Conservation (phyloP, 192 early-diverging fungal genomes). For the Coemansia interrupta region DNA sequence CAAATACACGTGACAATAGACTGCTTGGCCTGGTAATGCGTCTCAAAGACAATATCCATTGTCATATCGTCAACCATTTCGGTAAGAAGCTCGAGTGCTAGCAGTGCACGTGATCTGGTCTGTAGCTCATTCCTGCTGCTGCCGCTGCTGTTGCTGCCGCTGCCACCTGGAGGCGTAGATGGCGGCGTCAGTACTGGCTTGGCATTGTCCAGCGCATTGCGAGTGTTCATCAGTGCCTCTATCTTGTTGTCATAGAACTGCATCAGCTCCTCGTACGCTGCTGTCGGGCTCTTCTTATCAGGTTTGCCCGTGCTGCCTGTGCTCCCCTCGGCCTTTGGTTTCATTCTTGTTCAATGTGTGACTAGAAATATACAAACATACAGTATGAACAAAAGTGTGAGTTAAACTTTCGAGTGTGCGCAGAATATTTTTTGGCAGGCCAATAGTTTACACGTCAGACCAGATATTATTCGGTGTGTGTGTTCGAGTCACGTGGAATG, state of each 20-base stretch:
- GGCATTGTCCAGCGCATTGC: slow-evolving; percentile 35
- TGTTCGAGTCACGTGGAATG: not conserved
- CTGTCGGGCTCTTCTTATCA: slow-evolving; percentile 6
- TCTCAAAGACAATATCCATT: slow-evolving; percentile 69
- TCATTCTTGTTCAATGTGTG: slow-evolving; percentile 3
- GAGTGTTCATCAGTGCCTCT: slow-evolving; percentile 25
- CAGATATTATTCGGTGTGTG: too few species aligned
- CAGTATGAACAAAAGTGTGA: not conserved
- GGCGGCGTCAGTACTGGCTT: slow-evolving; percentile 23
- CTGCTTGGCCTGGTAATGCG: slow-evolving; percentile 65
- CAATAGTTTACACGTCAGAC: too few species aligned
- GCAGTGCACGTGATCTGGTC: slow-evolving; percentile 25
- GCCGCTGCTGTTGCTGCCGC: not conserved
- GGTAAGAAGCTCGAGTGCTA: slow-evolving; percentile 39
- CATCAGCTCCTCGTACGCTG: slow-evolving; percentile 44
- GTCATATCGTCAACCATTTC: slow-evolving; percentile 72
- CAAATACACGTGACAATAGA: slow-evolving; percentile 62
- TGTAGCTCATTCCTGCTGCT: not conserved
- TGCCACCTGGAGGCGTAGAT: slow-evolving; percentile 13
- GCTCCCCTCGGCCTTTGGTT: slow-evolving; percentile 13
- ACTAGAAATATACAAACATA: not conserved
- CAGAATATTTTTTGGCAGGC: too few species aligned
- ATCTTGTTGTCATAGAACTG: slow-evolving; percentile 41
- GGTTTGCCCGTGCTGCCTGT: slow-evolving; percentile 7
- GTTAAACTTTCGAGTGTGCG: too few species aligned